Evolutionary conservation across 345 rosid genomes (phyloP).

Genomic region (Sonneratia alba): DNA sequence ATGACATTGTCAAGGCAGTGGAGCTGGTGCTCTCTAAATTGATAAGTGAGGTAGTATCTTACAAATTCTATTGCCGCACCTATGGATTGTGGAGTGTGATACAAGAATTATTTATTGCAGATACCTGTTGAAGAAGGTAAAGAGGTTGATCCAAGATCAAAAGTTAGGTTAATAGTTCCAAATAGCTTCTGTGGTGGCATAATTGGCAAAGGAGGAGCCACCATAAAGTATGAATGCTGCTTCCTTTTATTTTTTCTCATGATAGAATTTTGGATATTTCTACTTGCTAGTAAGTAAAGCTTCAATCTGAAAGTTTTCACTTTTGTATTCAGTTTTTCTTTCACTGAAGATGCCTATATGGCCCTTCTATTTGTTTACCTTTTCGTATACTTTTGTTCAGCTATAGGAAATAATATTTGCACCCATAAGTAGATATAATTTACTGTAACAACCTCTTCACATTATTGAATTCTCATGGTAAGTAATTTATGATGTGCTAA

Average conservation of each 20-base stretch:
- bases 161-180: constrained; percentile 86
- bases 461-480: background rate
- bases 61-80: constrained; percentile 1
- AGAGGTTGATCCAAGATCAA: constrained; percentile 74
- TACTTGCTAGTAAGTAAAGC: background rate
- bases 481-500: background rate
- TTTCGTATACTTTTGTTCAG: background rate
- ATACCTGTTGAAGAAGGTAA: constrained; percentile 62
- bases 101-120: constrained; percentile 28
- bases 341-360: background rate
- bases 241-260: constrained; percentile 11
- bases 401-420: too few relatives aligned
- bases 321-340: background rate
- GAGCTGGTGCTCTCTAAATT: constrained; percentile 83
- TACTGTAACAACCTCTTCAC: too few relatives aligned
- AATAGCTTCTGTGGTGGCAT: constrained; percentile 96
- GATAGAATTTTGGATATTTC: constrained; percentile 5
- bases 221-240: constrained; percentile 64
- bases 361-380: background rate
- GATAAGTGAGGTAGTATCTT: constrained; percentile 65
- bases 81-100: background rate
- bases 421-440: too few relatives aligned
- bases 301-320: background rate
- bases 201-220: constrained; percentile 97
- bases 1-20: constrained; percentile 67